Base-by-base conservation (phyloP, 225 moss, liverwort and hornwort genomes). In the Thuidium tamariscinum region DNA sequence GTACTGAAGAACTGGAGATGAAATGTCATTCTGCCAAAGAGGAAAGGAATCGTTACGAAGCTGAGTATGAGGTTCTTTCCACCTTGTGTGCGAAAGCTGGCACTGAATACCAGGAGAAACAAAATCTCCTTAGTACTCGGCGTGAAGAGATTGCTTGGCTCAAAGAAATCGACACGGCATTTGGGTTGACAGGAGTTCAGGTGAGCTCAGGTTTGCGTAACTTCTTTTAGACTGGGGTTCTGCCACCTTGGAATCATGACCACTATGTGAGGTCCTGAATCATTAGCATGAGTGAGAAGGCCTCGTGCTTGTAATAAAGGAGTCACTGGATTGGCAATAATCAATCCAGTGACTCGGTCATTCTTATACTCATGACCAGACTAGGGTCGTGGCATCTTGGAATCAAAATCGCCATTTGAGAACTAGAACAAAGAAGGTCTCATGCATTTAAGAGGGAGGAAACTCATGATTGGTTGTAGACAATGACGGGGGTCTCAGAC, bases 161-260 rank as follows among this genome's bases (percentile, higher is more conserved):
- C 54, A 97, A 95, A 85, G 97, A 96, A 84, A 91, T 99, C 60
- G 97, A 99, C 71, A 91, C 89, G 8, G 94, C 97, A 55, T 99
- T 99, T 82, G 94, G 97, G 46, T 93, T 97, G 89, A 95, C 94
- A 27, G 99, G 99, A 81, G 97, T 99, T 87, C 99, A 99, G 94
- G 99, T 96, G 71, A 83, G 88, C 56, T 72, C 71, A 51, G 65
- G 66, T 55, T 74, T 65, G 34, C 76, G 13, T 55, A 34, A 51
- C 36, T 42, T 85, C n/a, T 42, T 52, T 32, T 51, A 17, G 66
- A 52, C 39, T 48, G 7, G 19, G 30, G 16, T 39, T 11, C 11
- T 85, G 13, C 26, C 54, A 59, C 21, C 46, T 57, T 68, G 68
- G 30, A 71, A 86, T 86, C 30, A 32, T 39, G 22, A 30, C 16